Conservation (phyloP, 2,329 filamentous ascomycete genomes). For the Fusarium phyllophilum region DNA sequence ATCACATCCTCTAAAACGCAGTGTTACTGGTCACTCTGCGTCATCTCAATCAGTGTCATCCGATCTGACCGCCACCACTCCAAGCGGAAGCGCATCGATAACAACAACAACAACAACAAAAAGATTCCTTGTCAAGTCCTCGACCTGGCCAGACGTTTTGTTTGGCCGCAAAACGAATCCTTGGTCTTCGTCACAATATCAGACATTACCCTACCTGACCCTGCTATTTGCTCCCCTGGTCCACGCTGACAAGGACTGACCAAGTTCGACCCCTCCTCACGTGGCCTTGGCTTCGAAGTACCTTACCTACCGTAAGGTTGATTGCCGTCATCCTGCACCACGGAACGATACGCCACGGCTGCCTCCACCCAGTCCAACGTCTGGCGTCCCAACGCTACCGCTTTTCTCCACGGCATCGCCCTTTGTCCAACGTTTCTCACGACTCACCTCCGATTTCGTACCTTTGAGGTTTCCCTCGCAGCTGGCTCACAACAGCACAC, state of each 20-base stretch:
- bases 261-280: constrained; percentile 44
- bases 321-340: constrained; percentile 37
- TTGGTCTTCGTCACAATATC: background rate
- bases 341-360: constrained; percentile 19
- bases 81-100: background rate
- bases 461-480: constrained; percentile 1
- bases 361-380: constrained; percentile 27
- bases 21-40: constrained; percentile 10
- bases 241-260: constrained; percentile 35
- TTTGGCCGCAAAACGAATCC: constrained; percentile 22
- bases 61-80: constrained; percentile 18
- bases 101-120: background rate
- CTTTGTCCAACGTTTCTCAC: constrained; percentile 31
- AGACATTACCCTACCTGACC: constrained; percentile 15
- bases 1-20: background rate
- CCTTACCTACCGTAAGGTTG: background rate
- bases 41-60: constrained; percentile 22
- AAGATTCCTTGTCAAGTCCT: background rate
- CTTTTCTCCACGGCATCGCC: constrained; percentile 26
- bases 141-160: background rate
- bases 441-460: constrained; percentile 11
- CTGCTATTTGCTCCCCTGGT: constrained; percentile 10
- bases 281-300: constrained; percentile 36
- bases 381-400: constrained; percentile 23
- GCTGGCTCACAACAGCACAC: constrained; percentile 10